Conservation (phyloP, 805 yeast species). For the Yamadazyma ubonensis region DNA sequence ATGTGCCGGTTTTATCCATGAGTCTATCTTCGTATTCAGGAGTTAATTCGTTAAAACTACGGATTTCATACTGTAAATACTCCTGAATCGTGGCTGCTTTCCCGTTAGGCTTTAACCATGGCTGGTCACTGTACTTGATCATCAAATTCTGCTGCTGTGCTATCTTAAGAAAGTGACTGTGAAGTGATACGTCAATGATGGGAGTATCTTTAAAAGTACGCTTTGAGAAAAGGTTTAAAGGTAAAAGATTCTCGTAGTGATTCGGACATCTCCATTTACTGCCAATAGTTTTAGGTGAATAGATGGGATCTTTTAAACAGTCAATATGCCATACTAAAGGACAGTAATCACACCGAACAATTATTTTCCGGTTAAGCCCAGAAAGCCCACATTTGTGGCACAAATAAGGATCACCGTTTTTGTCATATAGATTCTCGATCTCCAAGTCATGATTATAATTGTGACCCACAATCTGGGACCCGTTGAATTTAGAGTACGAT, state of each 20-base stretch:
- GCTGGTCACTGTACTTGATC: slow-evolving; percentile 36
- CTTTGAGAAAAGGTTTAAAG: slow-evolving; percentile 32
- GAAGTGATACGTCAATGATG: slow-evolving; percentile 51
- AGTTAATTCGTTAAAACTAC: slow-evolving; percentile 20
- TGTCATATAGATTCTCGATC: slow-evolving; percentile 64
- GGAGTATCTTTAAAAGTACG: slow-evolving; percentile 53
- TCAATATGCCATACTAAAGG: slow-evolving; percentile 84
- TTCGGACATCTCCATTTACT: slow-evolving; percentile 90
- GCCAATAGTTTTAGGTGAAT: slow-evolving; percentile 70
- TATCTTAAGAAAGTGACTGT: slow-evolving; percentile 31
- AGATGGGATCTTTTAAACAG: slow-evolving; percentile 75
- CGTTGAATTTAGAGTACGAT: slow-evolving; percentile 34
- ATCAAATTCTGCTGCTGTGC: slow-evolving; percentile 28
- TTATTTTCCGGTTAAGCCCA: slow-evolving; percentile 55
- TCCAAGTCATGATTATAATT: slow-evolving; percentile 52
- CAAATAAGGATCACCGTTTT: slow-evolving; percentile 62
- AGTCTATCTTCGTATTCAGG: slow-evolving; percentile 14
- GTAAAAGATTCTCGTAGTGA: slow-evolving; percentile 59
- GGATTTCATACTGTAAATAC: slow-evolving; percentile 27
- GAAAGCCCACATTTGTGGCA: slow-evolving; percentile 79
- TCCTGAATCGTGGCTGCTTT: slow-evolving; percentile 26
- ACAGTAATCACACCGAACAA: slow-evolving; percentile 83
- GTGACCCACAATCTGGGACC: slow-evolving; percentile 34
- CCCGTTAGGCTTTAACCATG: slow-evolving; percentile 21
- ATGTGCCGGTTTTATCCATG: slow-evolving; percentile 11